These are phyloP conservation scores for Cicer judaicum DNA, from an alignment of 306 rosid genomes.

Conservation along the genomic window DNA sequence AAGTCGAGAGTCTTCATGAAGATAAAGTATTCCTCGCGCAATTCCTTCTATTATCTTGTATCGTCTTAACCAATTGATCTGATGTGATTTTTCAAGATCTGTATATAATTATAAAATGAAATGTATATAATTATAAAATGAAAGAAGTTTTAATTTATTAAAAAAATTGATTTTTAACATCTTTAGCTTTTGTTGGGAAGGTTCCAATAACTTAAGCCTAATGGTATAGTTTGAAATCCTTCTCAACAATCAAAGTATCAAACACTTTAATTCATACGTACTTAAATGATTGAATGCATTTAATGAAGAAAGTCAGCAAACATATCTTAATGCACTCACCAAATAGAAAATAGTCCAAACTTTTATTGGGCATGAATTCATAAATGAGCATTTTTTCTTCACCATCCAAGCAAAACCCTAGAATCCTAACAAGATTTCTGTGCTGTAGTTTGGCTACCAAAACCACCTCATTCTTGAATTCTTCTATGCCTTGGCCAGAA, in stretches of 20 bases:
- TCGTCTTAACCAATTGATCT: slow-evolving; percentile 52
- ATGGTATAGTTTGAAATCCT: neutral
- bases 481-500: slow-evolving; percentile 48
- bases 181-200: neutral
- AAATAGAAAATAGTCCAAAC: slow-evolving; percentile 46
- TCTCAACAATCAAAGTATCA: neutral
- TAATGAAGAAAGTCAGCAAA: neutral
- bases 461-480: slow-evolving; percentile 52
- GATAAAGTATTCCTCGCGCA: slow-evolving; percentile 46
- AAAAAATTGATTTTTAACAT: neutral
- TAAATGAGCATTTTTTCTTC: slow-evolving; percentile 54
- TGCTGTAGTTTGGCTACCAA: slow-evolving; percentile 49
- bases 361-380: slow-evolving; percentile 51
- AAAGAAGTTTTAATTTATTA: neutral
- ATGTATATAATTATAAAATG: slow-evolving; percentile 7
- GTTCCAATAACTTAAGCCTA: neutral
- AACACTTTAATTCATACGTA: slow-evolving; percentile 1
- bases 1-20: slow-evolving; percentile 46
- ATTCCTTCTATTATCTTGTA: slow-evolving; percentile 47
- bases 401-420: slow-evolving; percentile 50
- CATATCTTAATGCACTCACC: slow-evolving; percentile 28
- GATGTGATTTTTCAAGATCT: slow-evolving; percentile 41
- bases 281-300: neutral
- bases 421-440: slow-evolving; percentile 45
- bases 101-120: neutral